phyloP scores from a whole-genome alignment of 371 early-diverging fungal genomes.

The Rhizopus delemar region DNA sequence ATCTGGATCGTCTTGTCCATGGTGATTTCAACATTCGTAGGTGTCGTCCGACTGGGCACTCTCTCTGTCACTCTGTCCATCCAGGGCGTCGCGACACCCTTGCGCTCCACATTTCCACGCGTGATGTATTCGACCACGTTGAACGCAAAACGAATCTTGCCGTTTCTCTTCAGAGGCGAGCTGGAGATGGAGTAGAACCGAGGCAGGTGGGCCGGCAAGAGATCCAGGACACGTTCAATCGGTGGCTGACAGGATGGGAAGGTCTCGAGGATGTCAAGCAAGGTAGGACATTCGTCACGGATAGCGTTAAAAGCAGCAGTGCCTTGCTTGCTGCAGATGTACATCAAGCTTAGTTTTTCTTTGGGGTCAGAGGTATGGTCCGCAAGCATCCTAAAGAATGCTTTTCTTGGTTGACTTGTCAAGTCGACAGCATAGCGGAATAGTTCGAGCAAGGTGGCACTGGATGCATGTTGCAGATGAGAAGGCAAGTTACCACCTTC shows the following conservation, averaged over 20 bases:
- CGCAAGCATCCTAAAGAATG: slow-evolving; percentile 77
- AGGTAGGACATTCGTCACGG: slow-evolving; percentile 65
- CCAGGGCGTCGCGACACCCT: slow-evolving; percentile 84
- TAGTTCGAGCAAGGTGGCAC: slow-evolving; percentile 58
- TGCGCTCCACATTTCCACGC: slow-evolving; percentile 48
- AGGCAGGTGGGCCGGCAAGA: slow-evolving; percentile 77
- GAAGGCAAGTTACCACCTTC: slow-evolving; percentile 61
- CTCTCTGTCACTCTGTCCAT: slow-evolving; percentile 61
- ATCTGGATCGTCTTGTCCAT: slow-evolving; percentile 16
- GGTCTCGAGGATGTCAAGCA: slow-evolving; percentile 75
- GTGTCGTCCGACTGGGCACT: slow-evolving; percentile 28
- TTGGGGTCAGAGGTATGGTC: slow-evolving; percentile 66
- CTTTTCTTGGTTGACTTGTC: slow-evolving; percentile 73
- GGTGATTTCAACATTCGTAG: slow-evolving; percentile 18
- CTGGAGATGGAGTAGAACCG: slow-evolving; percentile 87
- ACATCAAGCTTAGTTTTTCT: slow-evolving; percentile 75
- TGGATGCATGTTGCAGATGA: slow-evolving; percentile 57
- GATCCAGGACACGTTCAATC: slow-evolving; percentile 70
- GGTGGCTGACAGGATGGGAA: slow-evolving; percentile 74
- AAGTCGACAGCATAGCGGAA: slow-evolving; percentile 77
- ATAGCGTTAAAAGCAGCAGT: slow-evolving; percentile 63
- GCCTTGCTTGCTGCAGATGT: slow-evolving; percentile 81
- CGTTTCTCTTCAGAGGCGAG: slow-evolving; percentile 57
- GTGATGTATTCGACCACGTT: slow-evolving; percentile 79
- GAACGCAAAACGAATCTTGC: slow-evolving; percentile 74